phyloP scores from a whole-genome alignment of 1,139 yeast genomes.

The Diutina catenulata region DNA sequence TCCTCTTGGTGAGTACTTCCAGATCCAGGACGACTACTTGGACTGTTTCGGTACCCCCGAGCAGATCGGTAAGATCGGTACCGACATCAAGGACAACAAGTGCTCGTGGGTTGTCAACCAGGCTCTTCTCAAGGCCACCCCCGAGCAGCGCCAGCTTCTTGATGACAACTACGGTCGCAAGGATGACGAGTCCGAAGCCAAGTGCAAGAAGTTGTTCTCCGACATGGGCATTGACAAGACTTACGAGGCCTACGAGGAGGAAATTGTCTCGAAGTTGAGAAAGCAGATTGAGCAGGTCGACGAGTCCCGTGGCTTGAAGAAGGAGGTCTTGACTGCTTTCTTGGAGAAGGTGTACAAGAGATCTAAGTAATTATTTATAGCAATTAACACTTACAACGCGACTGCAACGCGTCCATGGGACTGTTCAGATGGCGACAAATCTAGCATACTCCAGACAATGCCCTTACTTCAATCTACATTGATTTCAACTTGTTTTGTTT shows the following conservation, averaged over 20 bases:
- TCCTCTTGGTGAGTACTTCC: conserved; percentile 97
- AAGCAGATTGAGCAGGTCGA: conserved; percentile 59
- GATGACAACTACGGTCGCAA: conserved; percentile 88
- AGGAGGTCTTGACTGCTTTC: conserved; percentile 71
- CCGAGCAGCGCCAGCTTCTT: conserved; percentile 71
- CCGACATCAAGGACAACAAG: conserved; percentile 96
- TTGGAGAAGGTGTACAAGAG: conserved; percentile 90
- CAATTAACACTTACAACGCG: background rate
- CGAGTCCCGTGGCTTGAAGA: conserved; percentile 82
- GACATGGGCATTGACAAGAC: conserved; percentile 62
- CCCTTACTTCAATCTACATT: background rate
- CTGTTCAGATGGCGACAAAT: too few relatives aligned
- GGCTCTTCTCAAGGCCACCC: conserved; percentile 67
- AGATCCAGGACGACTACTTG: conserved; percentile 93
- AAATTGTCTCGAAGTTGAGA: conserved; percentile 52
- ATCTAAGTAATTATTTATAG: conserved; percentile 41
- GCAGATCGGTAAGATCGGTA: conserved; percentile 96
- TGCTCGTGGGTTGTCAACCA: conserved; percentile 97
- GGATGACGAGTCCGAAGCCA: conserved; percentile 55
- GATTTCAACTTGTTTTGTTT: too few relatives aligned
- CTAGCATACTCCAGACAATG: background rate
- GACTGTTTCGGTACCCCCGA: conserved; percentile 98
- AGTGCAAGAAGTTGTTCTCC: conserved; percentile 62
- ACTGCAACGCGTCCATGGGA: too few relatives aligned
- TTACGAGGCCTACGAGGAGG: conserved; percentile 77